A percentile compares a stretch with the other conserved stretches of the same genome.
phyloP scores from a whole-genome alignment of 192 early-diverging fungal genomes.

The Nowakowskiella sp. region DNA sequence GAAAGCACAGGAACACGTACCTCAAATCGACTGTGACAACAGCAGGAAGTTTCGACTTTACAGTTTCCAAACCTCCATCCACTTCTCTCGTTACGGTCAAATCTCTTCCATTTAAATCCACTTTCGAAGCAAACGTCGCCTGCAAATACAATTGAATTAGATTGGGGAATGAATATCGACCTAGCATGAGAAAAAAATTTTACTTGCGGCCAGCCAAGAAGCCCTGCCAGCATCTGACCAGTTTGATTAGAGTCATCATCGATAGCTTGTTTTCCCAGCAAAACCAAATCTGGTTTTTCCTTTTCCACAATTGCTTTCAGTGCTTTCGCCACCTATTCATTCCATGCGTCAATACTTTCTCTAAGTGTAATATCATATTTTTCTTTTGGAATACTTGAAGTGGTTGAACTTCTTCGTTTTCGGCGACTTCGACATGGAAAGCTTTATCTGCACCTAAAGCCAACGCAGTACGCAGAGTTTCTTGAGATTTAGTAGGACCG shows the following conservation, averaged over 20 bases:
- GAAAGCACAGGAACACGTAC: constrained; percentile 23
- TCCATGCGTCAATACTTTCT: background rate
- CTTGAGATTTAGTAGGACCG: constrained; percentile 81
- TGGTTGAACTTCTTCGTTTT: constrained; percentile 43
- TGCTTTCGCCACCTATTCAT: constrained; percentile 74
- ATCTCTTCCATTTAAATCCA: constrained; percentile 62
- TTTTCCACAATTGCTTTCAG: constrained; percentile 79
- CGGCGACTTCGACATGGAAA: constrained; percentile 81
- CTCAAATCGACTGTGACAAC: constrained; percentile 92
- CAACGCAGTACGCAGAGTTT: constrained; percentile 89
- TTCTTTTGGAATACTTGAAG: constrained; percentile 66
- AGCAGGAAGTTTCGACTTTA: constrained; percentile 76
- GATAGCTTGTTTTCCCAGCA: constrained; percentile 98
- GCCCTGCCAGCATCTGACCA: constrained; percentile 96
- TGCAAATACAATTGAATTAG: constrained; percentile 18
- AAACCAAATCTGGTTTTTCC: constrained; percentile 88
- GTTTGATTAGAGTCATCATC: constrained; percentile 97
- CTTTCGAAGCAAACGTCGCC: constrained; percentile 95
- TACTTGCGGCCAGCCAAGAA: constrained; percentile 87
- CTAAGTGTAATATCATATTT: background rate
- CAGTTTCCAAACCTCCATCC: constrained; percentile 94
- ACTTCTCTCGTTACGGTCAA: constrained; percentile 90
- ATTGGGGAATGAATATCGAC: background rate
- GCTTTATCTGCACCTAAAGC: constrained; percentile 97
- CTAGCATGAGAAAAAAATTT: constrained; percentile 1